These are phyloP conservation scores for Echium plantagineum DNA, from an alignment of 257 asterid species.

Conservation along the genomic window DNA sequence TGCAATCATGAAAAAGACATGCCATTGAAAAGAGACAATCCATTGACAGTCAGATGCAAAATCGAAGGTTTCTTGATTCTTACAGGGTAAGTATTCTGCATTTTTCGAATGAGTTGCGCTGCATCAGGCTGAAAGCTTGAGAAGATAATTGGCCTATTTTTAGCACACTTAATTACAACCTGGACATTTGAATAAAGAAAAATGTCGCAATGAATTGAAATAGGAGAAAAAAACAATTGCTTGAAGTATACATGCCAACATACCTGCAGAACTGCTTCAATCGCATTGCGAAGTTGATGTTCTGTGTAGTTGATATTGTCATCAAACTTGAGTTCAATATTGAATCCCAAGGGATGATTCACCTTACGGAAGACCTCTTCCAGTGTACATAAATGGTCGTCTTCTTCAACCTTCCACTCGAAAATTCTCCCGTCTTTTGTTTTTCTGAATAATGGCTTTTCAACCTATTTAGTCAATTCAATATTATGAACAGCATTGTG, in stretches of 20 bases:
- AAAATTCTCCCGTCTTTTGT: conserved; percentile 16
- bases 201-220: not conserved
- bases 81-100: conserved; percentile 20
- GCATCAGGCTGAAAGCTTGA: conserved; percentile 24
- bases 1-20: not conserved
- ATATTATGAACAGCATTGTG: not conserved
- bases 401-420: conserved; percentile 21
- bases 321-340: conserved; percentile 22
- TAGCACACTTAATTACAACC: conserved; percentile 15
- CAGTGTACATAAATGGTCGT: conserved; percentile 17
- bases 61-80: conserved; percentile 1
- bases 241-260: too few species aligned
- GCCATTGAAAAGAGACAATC: not conserved
- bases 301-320: conserved; percentile 8
- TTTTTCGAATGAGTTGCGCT: conserved; percentile 11
- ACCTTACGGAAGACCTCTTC: conserved; percentile 16
- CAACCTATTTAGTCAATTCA: conserved; percentile 11
- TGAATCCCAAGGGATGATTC: conserved; percentile 15
- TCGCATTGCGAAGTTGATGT: conserved; percentile 10
- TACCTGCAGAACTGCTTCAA: conserved; percentile 17
- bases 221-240: not conserved
- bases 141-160: conserved; percentile 15
- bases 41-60: too few species aligned
- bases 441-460: conserved; percentile 20
- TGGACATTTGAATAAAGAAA: not conserved